Base-by-base conservation (phyloP, 1,139 yeast genomes). In the Yamadazyma taylorii region DNA sequence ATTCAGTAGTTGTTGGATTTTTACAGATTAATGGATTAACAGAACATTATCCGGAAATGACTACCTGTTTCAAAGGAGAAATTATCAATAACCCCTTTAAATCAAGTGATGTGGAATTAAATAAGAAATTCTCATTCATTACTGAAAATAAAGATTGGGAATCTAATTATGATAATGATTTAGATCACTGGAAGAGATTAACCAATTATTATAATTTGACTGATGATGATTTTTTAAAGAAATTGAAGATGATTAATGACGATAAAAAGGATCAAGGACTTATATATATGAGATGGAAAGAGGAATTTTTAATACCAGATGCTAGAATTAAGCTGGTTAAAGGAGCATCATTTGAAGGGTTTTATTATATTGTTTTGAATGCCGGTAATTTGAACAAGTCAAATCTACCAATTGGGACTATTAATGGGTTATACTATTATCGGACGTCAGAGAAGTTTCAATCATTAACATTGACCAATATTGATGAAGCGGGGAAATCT, bases 271-370 rank as follows among this genome's bases (percentile, higher is more conserved):
- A 61, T 32, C 50, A 53, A 32, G 63, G 62, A 14, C 78, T 71
- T 52, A 64, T 90, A 5, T 90, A 81, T 57, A 90, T 90, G 97
- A 73, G 97, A 48, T 90, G 97, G 97, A 90, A 90, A 60, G 97
- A 90, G 58, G 79, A 81, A 52, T 88, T 87, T 53, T 63, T 89
- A 44, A 80, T 86, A 10, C 95, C 96, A 0, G 95, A 89, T 60
- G 80, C 89, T 15, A 63, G 78, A 36, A 67, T 82, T n/a, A 78
- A 75, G 46, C 75, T 69, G 41, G 77, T 84, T 23, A 73, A 75
- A 30, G 95, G 94, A 14, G 97, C 96, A 0, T 84, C 95, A 5
- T 90, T 84, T 58, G 96, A 89, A 34, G 97, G 97, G 0, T 89
- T 88, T 56, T 90, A 90, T 61, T 90, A 89, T 57, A 79, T 88